phyloP scores from a whole-genome alignment of 2,329 filamentous ascomycete species.

The Scopulariopsis brevicaulis region DNA sequence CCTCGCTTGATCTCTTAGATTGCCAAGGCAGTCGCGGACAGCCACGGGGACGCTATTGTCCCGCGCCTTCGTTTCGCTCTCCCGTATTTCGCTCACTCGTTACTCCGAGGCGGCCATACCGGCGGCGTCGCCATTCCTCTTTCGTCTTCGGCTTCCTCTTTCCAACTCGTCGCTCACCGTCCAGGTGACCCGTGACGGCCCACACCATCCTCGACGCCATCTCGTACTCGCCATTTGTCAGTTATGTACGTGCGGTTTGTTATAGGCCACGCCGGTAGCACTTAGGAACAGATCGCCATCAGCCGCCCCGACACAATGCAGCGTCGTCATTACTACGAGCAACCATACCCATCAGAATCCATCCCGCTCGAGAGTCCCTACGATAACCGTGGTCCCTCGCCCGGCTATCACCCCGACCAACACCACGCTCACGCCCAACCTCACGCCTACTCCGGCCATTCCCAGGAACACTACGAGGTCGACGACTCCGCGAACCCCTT shows the following conservation, averaged over 20 bases:
- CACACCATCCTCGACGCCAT: not conserved
- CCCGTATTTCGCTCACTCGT: not conserved
- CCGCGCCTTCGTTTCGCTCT: not conserved
- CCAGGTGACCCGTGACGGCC: not conserved
- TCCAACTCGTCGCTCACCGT: not conserved
- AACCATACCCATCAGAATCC: conserved; percentile 3
- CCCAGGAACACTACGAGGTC: conserved; percentile 1
- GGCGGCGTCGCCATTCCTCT: not conserved
- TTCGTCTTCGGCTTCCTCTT: not conserved
- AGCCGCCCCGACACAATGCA: conserved; percentile 7
- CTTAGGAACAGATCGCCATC: conserved; percentile 2
- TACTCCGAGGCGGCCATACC: not conserved
- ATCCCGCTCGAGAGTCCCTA: conserved; percentile 5
- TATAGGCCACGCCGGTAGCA: conserved; percentile 1
- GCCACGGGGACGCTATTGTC: not conserved
- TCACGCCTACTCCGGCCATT: conserved; percentile 5
- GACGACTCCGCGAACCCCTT: not conserved
- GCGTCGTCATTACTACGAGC: conserved; percentile 9
- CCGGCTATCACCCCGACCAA: conserved; percentile 6
- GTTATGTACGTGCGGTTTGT: not conserved
- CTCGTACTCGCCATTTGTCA: not conserved
- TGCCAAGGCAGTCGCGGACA: conserved; percentile 2
- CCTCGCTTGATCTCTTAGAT: conserved; percentile 3
- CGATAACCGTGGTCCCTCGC: conserved; percentile 3
- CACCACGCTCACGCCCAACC: conserved; percentile 1